Conservation (phyloP, 164 flowering plant species). For the Sedum album region DNA sequence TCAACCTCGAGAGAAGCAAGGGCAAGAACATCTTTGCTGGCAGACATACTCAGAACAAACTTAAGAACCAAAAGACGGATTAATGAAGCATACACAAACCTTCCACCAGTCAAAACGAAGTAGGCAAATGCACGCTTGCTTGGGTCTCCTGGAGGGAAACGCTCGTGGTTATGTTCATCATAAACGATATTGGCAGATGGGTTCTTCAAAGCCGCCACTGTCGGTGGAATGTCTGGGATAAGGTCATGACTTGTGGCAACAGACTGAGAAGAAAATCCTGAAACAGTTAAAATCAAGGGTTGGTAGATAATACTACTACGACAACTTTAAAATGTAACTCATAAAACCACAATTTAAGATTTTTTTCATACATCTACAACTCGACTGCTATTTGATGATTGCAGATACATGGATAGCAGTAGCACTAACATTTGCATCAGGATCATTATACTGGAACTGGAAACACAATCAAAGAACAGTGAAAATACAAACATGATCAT, state of each 20-base stretch:
- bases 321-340: too few relatives aligned
- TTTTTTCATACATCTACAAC: too few relatives aligned
- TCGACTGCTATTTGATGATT: too few relatives aligned
- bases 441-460: too few relatives aligned
- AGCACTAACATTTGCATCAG: too few relatives aligned
- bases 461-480: too few relatives aligned
- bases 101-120: slow-evolving; percentile 8
- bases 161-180: slow-evolving; percentile 10
- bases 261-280: slow-evolving; percentile 7
- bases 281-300: not conserved
- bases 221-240: slow-evolving; percentile 2
- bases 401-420: too few relatives aligned
- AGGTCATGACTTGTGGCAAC: not conserved
- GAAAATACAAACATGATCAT: too few relatives aligned
- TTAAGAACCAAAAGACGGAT: slow-evolving; percentile 7
- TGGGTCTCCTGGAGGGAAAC: slow-evolving; percentile 10
- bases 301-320: too few relatives aligned
- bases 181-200: slow-evolving; percentile 10
- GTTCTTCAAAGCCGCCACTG: slow-evolving; percentile 9
- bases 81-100: slow-evolving; percentile 10
- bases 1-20: slow-evolving; percentile 8
- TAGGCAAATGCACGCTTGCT: slow-evolving; percentile 13
- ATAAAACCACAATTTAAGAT: too few relatives aligned
- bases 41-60: slow-evolving; percentile 12
- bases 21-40: slow-evolving; percentile 13